Conservation (phyloP, 2,329 filamentous ascomycete species). For the Thielaviopsis populi region DNA sequence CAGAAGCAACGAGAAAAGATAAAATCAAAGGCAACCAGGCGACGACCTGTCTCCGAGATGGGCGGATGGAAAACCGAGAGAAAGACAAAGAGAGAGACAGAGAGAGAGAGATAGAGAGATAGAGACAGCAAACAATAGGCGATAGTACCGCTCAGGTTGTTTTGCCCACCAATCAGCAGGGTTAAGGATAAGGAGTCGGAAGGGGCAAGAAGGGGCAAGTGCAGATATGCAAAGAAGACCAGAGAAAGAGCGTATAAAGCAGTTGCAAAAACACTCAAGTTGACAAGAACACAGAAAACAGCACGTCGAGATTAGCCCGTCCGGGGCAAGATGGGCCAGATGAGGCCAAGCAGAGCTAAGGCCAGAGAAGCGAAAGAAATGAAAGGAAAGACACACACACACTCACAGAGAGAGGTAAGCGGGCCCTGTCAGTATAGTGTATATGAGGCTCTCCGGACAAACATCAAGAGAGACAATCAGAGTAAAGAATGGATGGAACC, state of each 20-base stretch:
- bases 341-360: neutral
- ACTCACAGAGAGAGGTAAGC: too few relatives aligned
- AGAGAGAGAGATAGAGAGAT: neutral
- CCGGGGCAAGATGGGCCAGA: neutral
- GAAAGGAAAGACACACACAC: neutral
- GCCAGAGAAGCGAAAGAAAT: neutral
- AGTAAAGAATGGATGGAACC: neutral
- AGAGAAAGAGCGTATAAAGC: neutral
- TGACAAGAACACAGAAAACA: neutral
- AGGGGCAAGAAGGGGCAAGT: neutral
- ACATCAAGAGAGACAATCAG: conserved; percentile 22
- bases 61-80: neutral
- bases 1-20: too few relatives aligned
- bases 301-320: too few relatives aligned
- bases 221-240: neutral
- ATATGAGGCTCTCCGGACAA: neutral
- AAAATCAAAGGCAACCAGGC: too few relatives aligned
- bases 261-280: neutral
- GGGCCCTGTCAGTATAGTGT: neutral
- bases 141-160: neutral
- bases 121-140: neutral
- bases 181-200: too few relatives aligned
- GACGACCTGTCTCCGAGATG: too few relatives aligned
- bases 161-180: neutral
- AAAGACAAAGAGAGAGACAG: neutral